Conservation (phyloP, 495 filamentous ascomycete genomes). For the Penicillium argentinense region DNA sequence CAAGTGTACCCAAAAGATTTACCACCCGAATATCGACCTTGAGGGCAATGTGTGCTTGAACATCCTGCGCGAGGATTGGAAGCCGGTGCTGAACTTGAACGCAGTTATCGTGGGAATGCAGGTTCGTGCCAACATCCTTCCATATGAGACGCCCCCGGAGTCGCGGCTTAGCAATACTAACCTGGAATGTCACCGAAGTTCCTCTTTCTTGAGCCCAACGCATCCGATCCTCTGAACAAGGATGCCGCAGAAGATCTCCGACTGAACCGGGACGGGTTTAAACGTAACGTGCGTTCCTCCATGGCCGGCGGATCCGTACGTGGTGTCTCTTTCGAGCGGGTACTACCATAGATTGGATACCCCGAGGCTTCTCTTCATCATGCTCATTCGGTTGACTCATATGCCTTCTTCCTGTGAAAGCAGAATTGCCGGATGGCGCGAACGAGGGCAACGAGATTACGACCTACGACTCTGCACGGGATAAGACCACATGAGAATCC, state of each 20-base stretch:
- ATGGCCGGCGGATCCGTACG: constrained; percentile 84
- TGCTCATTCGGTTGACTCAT: neutral
- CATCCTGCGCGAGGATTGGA: constrained; percentile 97
- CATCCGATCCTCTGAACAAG: constrained; percentile 95
- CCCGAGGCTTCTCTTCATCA: neutral
- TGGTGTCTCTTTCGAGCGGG: constrained; percentile 70
- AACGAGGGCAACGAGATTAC: neutral
- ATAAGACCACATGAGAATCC: neutral
- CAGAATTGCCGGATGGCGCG: too few relatives aligned
- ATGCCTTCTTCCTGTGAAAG: too few relatives aligned
- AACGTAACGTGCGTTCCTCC: constrained; percentile 77
- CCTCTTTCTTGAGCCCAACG: constrained; percentile 96
- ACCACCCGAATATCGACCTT: constrained; percentile 97
- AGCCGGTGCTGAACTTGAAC: constrained; percentile 94
- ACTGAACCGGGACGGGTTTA: constrained; percentile 79
- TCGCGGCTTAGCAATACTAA: constrained; percentile 4
- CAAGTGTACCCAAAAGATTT: constrained; percentile 97
- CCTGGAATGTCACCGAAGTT: constrained; percentile 57
- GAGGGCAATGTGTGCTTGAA: constrained; percentile 98
- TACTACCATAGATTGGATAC: constrained; percentile 45
- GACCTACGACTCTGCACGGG: constrained; percentile 18
- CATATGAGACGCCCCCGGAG: too few relatives aligned
- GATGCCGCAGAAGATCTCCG: constrained; percentile 93
- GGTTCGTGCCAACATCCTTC: constrained; percentile 41
- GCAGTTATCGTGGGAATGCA: constrained; percentile 95